Percentiles rank a stretch among this genome's conserved stretches.
Conservation (phyloP, 305 asterid genomes). For the Fraxinus platypoda region DNA sequence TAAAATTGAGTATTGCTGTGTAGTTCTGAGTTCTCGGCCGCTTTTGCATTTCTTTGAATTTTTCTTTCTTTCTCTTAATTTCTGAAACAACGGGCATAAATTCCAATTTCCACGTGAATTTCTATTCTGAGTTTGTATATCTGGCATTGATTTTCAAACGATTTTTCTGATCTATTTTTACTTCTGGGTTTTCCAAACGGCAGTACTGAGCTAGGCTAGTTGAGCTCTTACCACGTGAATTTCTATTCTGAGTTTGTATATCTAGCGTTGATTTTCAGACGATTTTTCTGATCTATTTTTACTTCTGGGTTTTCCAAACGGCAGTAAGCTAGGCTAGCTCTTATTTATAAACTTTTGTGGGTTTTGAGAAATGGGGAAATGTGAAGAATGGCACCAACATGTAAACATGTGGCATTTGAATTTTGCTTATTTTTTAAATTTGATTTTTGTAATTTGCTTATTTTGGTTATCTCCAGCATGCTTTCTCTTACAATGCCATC, state of each 20-base stretch:
- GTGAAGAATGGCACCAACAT: too few relatives aligned
- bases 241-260: background rate
- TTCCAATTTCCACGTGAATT: background rate
- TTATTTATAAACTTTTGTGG: background rate
- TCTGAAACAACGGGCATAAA: background rate
- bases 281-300: background rate
- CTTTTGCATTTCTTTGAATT: too few relatives aligned
- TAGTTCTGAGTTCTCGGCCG: too few relatives aligned
- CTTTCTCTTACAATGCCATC: background rate
- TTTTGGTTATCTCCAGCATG: background rate
- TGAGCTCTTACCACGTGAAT: background rate
- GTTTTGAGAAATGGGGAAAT: background rate
- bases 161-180: background rate
- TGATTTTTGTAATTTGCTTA: too few relatives aligned
- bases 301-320: background rate
- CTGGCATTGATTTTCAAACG: background rate
- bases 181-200: background rate
- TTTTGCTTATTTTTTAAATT: background rate
- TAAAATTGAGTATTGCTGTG: too few relatives aligned
- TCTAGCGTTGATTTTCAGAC: too few relatives aligned
- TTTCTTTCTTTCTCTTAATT: background rate
- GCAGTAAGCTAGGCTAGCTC: background rate
- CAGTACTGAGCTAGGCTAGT: background rate
- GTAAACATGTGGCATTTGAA: too few relatives aligned
- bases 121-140: background rate